Conservation (phyloP, 2,329 filamentous ascomycete genomes). For the Diaporthe amygdali region DNA sequence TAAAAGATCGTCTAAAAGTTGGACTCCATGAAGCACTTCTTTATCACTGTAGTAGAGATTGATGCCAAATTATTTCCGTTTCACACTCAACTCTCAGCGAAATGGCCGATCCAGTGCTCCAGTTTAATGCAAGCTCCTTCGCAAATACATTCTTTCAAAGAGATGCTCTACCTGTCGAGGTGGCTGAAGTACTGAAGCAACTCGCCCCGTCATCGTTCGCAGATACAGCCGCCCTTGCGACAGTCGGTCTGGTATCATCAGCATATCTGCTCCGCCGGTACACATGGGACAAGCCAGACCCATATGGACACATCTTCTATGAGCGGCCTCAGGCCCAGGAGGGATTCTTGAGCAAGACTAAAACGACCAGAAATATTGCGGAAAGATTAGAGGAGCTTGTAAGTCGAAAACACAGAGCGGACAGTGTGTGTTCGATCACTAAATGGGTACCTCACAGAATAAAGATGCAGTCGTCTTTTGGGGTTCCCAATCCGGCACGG, state of each 20-base stretch:
- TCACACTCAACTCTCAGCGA: neutral
- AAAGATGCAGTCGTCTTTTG: constrained; percentile 45
- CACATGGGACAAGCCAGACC: constrained; percentile 24
- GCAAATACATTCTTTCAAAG: neutral
- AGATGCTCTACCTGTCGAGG: neutral
- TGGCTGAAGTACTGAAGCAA: constrained; percentile 12
- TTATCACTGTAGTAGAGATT: neutral
- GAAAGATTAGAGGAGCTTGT: constrained; percentile 33
- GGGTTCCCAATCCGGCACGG: constrained; percentile 54
- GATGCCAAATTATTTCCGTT: neutral
- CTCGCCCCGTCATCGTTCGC: neutral
- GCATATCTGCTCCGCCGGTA: constrained; percentile 32
- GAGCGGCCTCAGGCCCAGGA: constrained; percentile 23
- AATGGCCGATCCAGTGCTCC: neutral
- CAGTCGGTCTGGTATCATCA: constrained; percentile 36
- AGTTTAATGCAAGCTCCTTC: neutral
- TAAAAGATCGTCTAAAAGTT: neutral
- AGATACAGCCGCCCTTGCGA: constrained; percentile 21
- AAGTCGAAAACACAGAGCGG: neutral
- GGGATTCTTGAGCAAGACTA: neutral
- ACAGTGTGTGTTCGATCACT: accelerated
- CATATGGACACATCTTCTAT: constrained; percentile 22
- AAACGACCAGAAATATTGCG: constrained; percentile 25
- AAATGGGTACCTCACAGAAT: neutral
- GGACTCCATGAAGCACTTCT: neutral